Evolutionary conservation across 1,139 yeast genomes (phyloP).

Genomic region (Candida albicans): DNA sequence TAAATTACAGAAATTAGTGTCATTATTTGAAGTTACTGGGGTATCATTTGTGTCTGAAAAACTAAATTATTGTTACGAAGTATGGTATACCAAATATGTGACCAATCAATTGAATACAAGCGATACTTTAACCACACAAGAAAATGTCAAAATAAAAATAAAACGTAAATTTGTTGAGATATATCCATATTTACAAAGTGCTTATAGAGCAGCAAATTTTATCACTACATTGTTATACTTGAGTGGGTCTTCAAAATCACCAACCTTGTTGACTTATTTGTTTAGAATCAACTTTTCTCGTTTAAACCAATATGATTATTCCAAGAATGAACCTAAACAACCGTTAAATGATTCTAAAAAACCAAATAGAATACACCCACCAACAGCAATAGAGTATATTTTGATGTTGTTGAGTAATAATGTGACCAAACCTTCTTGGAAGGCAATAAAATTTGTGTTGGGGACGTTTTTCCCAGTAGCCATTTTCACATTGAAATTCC

Average conservation of each 20-base stretch:
- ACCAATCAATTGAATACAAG: conserved; percentile 43
- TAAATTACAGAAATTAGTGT: conserved; percentile 52
- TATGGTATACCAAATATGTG: conserved; percentile 58
- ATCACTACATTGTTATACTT: conserved; percentile 63
- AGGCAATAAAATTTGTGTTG: conserved; percentile 35
- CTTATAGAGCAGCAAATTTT: conserved; percentile 52
- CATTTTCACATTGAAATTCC: conserved; percentile 77
- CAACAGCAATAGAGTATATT: conserved; percentile 49
- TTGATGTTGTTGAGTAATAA: conserved; percentile 28
- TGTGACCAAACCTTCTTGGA: conserved; percentile 43
- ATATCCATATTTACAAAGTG: conserved; percentile 61
- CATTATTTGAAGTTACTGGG: conserved; percentile 65
- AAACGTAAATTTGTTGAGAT: conserved; percentile 52
- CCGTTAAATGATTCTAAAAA: conserved; percentile 15
- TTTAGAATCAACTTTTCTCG: conserved; percentile 72
- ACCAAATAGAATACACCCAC: conserved; percentile 46
- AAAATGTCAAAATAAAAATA: conserved; percentile 28
- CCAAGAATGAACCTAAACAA: conserved; percentile 41
- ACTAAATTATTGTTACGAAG: conserved; percentile 63
- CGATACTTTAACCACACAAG: conserved; percentile 32
- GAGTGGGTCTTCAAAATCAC: conserved; percentile 66
- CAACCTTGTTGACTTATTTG: conserved; percentile 61
- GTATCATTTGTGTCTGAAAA: conserved; percentile 71
- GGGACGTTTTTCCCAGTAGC: conserved; percentile 78
- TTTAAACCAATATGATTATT: conserved; percentile 60